Conservation (phyloP, 306 rosid genomes). For the Coriaria nepalensis region DNA sequence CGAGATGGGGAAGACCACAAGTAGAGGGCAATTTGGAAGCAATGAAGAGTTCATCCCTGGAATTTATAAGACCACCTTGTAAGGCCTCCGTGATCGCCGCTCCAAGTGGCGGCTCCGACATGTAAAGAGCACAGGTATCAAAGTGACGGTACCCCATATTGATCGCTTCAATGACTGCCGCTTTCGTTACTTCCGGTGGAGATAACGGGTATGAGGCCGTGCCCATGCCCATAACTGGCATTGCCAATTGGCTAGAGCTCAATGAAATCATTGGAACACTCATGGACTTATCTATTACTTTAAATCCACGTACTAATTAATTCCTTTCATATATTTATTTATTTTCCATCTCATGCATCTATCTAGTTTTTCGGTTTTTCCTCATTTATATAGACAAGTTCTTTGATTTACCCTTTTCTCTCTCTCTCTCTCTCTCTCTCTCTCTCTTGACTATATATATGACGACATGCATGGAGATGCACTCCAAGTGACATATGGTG, state of each 20-base stretch:
- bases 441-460: too few species aligned
- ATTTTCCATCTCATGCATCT: too few species aligned
- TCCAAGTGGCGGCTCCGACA: constrained; percentile 15
- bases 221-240: constrained; percentile 20
- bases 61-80: constrained; percentile 1
- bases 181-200: constrained; percentile 1
- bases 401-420: too few species aligned
- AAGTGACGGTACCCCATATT: constrained; percentile 20
- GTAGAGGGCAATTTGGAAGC: constrained; percentile 15
- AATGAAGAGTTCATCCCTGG: constrained; percentile 18
- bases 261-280: too few species aligned
- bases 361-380: too few species aligned
- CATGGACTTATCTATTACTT: too few species aligned
- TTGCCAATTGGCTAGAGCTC: not conserved
- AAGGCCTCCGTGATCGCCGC: constrained; percentile 14
- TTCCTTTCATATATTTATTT: too few species aligned
- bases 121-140: constrained; percentile 14
- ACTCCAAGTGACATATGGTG: too few species aligned
- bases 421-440: too few species aligned
- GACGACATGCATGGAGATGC: too few species aligned
- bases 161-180: constrained; percentile 15
- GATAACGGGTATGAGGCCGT: constrained; percentile 4
- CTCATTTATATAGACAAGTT: too few species aligned
- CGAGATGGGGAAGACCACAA: constrained; percentile 8
- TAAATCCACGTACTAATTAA: too few species aligned